Percentiles rank a stretch among this genome's conserved stretches.
These are phyloP conservation scores for Sporothrix euskadiensis DNA, from an alignment of 2,329 filamentous ascomycete genomes.

Conservation along the genomic window DNA sequence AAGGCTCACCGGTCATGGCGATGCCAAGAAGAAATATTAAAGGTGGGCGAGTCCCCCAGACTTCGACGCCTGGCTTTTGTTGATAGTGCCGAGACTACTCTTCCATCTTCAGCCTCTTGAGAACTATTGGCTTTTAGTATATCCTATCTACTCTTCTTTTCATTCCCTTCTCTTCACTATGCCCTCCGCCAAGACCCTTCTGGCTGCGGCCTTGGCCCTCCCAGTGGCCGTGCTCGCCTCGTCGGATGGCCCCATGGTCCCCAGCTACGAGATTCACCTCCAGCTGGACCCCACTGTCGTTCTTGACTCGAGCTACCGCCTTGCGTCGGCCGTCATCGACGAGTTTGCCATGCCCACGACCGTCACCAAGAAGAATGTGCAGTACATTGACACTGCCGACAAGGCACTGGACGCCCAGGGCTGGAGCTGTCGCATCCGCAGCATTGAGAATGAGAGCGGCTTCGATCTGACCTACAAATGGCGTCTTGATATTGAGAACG, in stretches of 20 bases:
- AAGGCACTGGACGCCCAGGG: slow-evolving; percentile 40
- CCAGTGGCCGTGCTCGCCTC: background rate
- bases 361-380: slow-evolving; percentile 42
- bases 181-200: background rate
- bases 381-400: slow-evolving; percentile 41
- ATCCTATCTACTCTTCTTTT: background rate
- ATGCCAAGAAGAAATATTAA: background rate
- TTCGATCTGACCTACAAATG: slow-evolving; percentile 46
- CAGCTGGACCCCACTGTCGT: slow-evolving; percentile 40
- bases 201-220: background rate
- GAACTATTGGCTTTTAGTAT: background rate
- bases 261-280: slow-evolving; percentile 42
- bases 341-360: slow-evolving; percentile 38
- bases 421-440: slow-evolving; percentile 44
- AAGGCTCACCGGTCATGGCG: background rate
- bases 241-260: slow-evolving; percentile 33
- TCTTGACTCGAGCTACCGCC: slow-evolving; percentile 38
- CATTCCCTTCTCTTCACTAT: background rate
- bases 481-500: slow-evolving; percentile 38
- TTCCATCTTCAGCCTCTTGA: background rate
- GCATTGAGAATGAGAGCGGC: slow-evolving; percentile 38
- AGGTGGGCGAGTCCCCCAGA: background rate
- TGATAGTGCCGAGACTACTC: background rate
- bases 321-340: slow-evolving; percentile 37
- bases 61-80: background rate